A percentile compares a stretch with the other conserved stretches of the same genome.
Evolutionary conservation across 192 early-diverging fungal species (phyloP).

Genomic region (Chytriomyces sp.): DNA sequence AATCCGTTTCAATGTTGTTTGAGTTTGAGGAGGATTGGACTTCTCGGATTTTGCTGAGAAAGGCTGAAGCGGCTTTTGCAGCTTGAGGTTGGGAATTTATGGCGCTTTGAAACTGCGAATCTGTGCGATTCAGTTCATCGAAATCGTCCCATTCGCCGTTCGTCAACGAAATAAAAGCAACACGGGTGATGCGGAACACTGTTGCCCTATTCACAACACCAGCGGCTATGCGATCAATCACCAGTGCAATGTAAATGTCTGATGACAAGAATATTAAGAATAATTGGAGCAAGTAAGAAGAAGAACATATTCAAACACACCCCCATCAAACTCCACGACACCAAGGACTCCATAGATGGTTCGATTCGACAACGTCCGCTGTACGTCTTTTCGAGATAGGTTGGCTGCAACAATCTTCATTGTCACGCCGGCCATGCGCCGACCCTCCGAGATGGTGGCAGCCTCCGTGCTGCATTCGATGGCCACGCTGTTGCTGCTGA

Average conservation of each 20-base stretch:
- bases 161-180: conserved; percentile 79
- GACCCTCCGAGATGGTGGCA: background rate
- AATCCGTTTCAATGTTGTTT: background rate
- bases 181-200: conserved; percentile 73
- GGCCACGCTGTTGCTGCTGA: background rate
- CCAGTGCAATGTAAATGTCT: conserved; percentile 54
- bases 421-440: background rate
- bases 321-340: background rate
- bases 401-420: background rate
- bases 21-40: background rate
- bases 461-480: background rate
- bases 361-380: background rate
- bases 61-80: conserved; percentile 21
- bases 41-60: background rate
- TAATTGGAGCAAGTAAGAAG: background rate
- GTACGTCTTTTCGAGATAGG: background rate
- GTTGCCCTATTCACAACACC: conserved; percentile 57
- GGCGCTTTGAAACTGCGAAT: conserved; percentile 47
- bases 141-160: conserved; percentile 73
- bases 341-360: conserved; percentile 9
- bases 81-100: conserved; percentile 49
- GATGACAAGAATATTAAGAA: background rate
- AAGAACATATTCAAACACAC: background rate
- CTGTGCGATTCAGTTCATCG: background rate
- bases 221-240: conserved; percentile 41